These are phyloP conservation scores for Calonectria ilicicola DNA, from an alignment of 2,329 filamentous ascomycete species.

Conservation along the genomic window DNA sequence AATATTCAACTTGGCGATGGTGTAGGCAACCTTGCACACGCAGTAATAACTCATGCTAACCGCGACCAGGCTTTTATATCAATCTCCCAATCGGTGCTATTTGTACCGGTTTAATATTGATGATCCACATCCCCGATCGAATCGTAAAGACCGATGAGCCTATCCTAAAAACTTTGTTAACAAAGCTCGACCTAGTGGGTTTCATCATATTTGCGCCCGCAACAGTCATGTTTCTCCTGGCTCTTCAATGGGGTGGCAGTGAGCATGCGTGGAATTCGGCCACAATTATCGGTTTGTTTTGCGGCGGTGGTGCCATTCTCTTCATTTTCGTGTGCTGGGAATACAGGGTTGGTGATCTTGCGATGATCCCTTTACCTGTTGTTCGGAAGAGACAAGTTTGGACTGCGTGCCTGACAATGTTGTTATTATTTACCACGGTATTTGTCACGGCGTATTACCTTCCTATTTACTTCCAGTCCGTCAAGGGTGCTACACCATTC, in stretches of 20 bases:
- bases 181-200: slow-evolving; percentile 59
- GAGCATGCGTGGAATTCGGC: slow-evolving; percentile 59
- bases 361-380: slow-evolving; percentile 62
- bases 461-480: slow-evolving; percentile 64
- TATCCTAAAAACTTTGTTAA: slow-evolving; percentile 28
- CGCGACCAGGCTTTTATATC: slow-evolving; percentile 55
- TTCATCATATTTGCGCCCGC: slow-evolving; percentile 58
- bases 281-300: slow-evolving; percentile 59
- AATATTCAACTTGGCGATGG: slow-evolving; percentile 58
- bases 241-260: slow-evolving; percentile 64
- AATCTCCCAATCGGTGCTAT: slow-evolving; percentile 59
- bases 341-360: slow-evolving; percentile 54
- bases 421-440: slow-evolving; percentile 57
- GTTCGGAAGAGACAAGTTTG: slow-evolving; percentile 57
- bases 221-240: slow-evolving; percentile 62
- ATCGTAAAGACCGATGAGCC: slow-evolving; percentile 26
- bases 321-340: slow-evolving; percentile 61
- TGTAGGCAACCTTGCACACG: slow-evolving; percentile 42
- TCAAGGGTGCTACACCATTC: slow-evolving; percentile 50
- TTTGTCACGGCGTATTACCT: slow-evolving; percentile 61
- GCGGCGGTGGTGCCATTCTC: slow-evolving; percentile 53
- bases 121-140: slow-evolving; percentile 52
- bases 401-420: slow-evolving; percentile 53
- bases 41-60: slow-evolving; percentile 16
- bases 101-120: slow-evolving; percentile 46